Conservation (phyloP, 768 basidiomycete genomes). For the Boletellus ananiceps region DNA sequence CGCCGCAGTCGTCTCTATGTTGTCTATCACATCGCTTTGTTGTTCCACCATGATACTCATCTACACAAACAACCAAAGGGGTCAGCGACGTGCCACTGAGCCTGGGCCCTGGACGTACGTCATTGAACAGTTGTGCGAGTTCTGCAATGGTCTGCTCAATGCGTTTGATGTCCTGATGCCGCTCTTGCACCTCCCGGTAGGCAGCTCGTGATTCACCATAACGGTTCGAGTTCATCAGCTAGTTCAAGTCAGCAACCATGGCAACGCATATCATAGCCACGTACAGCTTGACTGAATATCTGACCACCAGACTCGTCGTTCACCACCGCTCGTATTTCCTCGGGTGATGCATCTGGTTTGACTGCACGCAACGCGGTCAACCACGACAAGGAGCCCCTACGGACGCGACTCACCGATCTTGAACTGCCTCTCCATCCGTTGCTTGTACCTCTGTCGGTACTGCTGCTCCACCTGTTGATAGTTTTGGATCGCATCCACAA, state of each 20-base stretch:
- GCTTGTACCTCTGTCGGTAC: slow-evolving; percentile 72
- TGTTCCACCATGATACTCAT: slow-evolving; percentile 95
- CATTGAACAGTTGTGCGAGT: slow-evolving; percentile 93
- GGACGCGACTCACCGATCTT: slow-evolving; percentile 59
- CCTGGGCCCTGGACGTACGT: slow-evolving; percentile 46
- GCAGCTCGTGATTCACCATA: slow-evolving; percentile 86
- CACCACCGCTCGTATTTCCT: slow-evolving; percentile 84
- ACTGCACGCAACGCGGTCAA: slow-evolving; percentile 40
- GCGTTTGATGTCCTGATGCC: slow-evolving; percentile 92
- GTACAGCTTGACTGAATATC: slow-evolving; percentile 85
- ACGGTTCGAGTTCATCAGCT: slow-evolving; percentile 90
- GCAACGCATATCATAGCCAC: slow-evolving; percentile 8
- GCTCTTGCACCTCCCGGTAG: slow-evolving; percentile 94
- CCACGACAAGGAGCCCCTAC: background rate
- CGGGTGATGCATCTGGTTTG: slow-evolving; percentile 88
- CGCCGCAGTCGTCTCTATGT: slow-evolving; percentile 73
- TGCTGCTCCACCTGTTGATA: slow-evolving; percentile 82
- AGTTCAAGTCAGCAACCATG: slow-evolving; percentile 4
- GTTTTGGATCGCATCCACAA: slow-evolving; percentile 80
- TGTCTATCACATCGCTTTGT: slow-evolving; percentile 84
- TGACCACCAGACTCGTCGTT: slow-evolving; percentile 79
- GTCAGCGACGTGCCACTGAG: slow-evolving; percentile 1
- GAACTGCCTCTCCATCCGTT: slow-evolving; percentile 81
- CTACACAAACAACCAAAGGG: slow-evolving; percentile 33
- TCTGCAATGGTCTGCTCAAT: slow-evolving; percentile 92